phyloP scores from a whole-genome alignment of 164 flowering plant species.

The Tinospora cordifolia region DNA sequence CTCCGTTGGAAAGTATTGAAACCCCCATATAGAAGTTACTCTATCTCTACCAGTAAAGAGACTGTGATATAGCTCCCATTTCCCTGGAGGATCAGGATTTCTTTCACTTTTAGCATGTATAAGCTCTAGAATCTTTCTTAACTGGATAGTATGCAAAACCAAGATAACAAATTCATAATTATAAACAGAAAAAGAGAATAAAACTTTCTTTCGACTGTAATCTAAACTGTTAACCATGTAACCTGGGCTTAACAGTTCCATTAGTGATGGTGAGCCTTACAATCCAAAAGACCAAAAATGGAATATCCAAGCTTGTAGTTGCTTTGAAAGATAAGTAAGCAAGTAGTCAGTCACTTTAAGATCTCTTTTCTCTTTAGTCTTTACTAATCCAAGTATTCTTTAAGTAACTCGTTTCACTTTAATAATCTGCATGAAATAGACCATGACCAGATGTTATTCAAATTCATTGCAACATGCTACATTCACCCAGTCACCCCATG shows the following conservation, averaged over 20 bases:
- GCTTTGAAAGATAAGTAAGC: slow-evolving; percentile 34
- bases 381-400: slow-evolving; percentile 51
- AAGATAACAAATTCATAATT: slow-evolving; percentile 28
- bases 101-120: slow-evolving; percentile 68
- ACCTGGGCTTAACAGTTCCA: slow-evolving; percentile 31
- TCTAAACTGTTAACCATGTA: slow-evolving; percentile 36
- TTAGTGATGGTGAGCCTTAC: slow-evolving; percentile 27
- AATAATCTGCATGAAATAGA: slow-evolving; percentile 66
- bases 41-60: slow-evolving; percentile 41
- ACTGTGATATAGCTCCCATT: slow-evolving; percentile 47
- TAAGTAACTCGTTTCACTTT: slow-evolving; percentile 49
- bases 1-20: slow-evolving; percentile 15
- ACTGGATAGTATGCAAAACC: slow-evolving; percentile 67
- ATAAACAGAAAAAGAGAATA: slow-evolving; percentile 13
- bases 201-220: slow-evolving; percentile 20
- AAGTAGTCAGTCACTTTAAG: slow-evolving; percentile 42
- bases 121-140: slow-evolving; percentile 62
- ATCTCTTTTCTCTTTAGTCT: slow-evolving; percentile 41
- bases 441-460: slow-evolving; percentile 40
- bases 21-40: slow-evolving; percentile 25
- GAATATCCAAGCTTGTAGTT: slow-evolving; percentile 27
- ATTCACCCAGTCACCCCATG: slow-evolving; percentile 18
- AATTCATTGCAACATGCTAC: slow-evolving; percentile 20
- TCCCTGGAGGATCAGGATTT: slow-evolving; percentile 40
- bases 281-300: slow-evolving; percentile 31